Percentiles rank a stretch among this genome's conserved stretches.
phyloP scores from a whole-genome alignment of 306 rosid genomes.

The Herpetospermum pedunculosum region DNA sequence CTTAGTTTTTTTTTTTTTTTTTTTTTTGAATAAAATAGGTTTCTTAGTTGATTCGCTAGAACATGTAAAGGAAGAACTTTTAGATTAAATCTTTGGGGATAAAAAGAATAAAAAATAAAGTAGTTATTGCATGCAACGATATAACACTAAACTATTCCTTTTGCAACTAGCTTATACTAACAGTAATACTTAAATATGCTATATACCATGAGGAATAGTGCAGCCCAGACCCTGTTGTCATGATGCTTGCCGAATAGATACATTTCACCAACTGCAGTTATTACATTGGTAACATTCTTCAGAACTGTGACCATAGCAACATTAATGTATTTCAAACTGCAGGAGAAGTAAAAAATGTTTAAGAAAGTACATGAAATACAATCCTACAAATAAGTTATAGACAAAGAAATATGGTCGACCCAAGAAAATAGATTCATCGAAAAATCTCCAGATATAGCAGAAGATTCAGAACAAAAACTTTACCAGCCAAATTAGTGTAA shows the following conservation, averaged over 20 bases:
- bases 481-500: not conserved
- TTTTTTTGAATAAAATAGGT: too few relatives aligned
- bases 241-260: slow-evolving; percentile 84
- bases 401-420: not conserved
- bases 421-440: not conserved
- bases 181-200: slow-evolving; percentile 6
- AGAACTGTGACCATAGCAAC: slow-evolving; percentile 98
- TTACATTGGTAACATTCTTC: slow-evolving; percentile 95
- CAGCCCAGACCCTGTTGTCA: slow-evolving; percentile 83
- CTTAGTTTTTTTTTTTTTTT: not conserved
- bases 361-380: slow-evolving; percentile 10
- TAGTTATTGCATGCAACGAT: not conserved
- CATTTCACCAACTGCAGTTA: slow-evolving; percentile 96
- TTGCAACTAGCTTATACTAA: slow-evolving; percentile 10
- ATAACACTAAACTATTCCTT: not conserved
- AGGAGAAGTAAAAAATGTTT: slow-evolving; percentile 18
- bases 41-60: not conserved
- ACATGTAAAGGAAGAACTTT: not conserved
- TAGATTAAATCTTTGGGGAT: not conserved
- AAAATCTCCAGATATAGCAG: not conserved
- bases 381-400: not conserved
- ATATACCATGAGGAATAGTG: slow-evolving; percentile 85
- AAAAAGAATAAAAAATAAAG: not conserved
- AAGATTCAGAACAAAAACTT: not conserved
- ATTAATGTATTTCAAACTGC: slow-evolving; percentile 97